Base-by-base conservation (phyloP, 805 yeast genomes). In the Yarrowia sp. region DNA sequence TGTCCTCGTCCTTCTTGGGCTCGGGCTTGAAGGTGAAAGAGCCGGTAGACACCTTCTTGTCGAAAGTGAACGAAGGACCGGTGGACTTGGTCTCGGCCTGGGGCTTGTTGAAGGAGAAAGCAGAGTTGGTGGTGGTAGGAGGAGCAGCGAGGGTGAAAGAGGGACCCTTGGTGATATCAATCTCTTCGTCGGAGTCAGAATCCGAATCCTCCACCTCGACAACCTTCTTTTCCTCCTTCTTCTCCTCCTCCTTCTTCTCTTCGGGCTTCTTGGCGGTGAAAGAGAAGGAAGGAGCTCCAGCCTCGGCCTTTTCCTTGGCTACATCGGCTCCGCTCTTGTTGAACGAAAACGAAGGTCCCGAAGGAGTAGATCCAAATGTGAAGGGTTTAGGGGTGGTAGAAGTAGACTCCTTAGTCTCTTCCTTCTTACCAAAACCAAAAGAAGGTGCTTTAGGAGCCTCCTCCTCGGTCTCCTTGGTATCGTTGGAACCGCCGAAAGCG, bases 91-190 rank as follows among this genome's bases (percentile, higher is more conserved):
- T 4, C 43, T 49, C 56, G 13, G 55, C 3, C 38, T 61, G 40
- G n/a, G 58, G 47, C 40, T 53, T 64, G 63, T 38, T 46, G 68
- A 86, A 82, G 36, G 81, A 79, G 75, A 86, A 86, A 7, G 83
- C 84, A n/a, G 86, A 80, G 68, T 81, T 79, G 3, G 80, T 79
- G 2, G 85, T 80, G 4, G 82, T 82, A 66, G 87, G 87, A 36
- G 83, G 80, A 36, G 79, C 73, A 15, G 74, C 75, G 38, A 85
- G 70, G 9, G 81, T 82, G 75, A 91, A 91, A 14, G 81, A 77
- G 20, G 96, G 96, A 0, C 96, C 96, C 76, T 90, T 85, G 36
- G 89, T 83, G 74, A 87, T 88, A 33, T 58, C 64, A 33, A 87
- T 77, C 43, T 86, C 90, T 20, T 86, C 86, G 40, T 86, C 90